Evolutionary conservation across 2,329 filamentous ascomycete species (phyloP).

Genomic region (Cercospora janseana): DNA sequence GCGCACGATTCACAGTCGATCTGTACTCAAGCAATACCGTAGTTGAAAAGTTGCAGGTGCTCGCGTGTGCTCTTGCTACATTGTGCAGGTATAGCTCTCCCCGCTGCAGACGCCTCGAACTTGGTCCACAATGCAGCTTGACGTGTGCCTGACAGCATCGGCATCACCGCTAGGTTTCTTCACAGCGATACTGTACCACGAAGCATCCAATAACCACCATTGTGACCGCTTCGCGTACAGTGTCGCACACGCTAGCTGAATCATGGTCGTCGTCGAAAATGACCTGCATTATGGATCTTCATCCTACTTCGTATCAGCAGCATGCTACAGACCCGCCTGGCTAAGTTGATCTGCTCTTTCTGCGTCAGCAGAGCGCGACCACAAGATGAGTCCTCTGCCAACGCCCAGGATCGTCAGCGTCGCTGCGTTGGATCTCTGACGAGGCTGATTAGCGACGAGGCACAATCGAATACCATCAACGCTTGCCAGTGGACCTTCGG

Average conservation of each 20-base stretch:
- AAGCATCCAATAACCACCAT: no score
- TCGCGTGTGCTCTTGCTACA: constrained; percentile 17
- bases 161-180: no score
- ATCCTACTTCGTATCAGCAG: not conserved
- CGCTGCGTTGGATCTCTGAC: constrained; percentile 5
- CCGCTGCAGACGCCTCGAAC: constrained; percentile 32
- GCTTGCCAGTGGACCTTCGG: not conserved
- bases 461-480: not conserved
- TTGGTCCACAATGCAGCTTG: constrained; percentile 16
- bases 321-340: not conserved
- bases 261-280: not conserved
- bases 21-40: not conserved
- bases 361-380: not conserved
- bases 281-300: not conserved
- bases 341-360: not conserved
- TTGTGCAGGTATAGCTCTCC: constrained; percentile 7
- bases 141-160: constrained; percentile 17
- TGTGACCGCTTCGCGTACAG: not conserved
- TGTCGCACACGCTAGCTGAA: not conserved
- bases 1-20: not conserved
- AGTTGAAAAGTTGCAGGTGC: constrained; percentile 10
- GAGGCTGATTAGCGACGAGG: not conserved
- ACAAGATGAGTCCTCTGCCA: not conserved
- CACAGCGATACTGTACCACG: no score
- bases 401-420: not conserved